These are phyloP conservation scores for Salix purpurea DNA, from an alignment of 345 rosid genomes.

Conservation along the genomic window DNA sequence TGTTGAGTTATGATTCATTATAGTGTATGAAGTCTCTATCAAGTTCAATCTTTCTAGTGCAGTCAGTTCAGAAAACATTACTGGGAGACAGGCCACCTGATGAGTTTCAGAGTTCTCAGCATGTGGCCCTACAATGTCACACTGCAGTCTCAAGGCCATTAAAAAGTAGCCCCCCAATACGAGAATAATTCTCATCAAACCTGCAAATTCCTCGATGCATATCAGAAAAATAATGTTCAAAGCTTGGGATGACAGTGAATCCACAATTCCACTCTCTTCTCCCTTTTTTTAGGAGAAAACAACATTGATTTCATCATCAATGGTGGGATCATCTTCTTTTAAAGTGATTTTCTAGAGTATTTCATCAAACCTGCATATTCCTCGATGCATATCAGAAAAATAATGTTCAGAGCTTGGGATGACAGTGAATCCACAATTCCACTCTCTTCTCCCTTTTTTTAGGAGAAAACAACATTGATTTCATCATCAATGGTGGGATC, in stretches of 20 bases:
- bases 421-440: background rate
- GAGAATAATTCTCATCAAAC: background rate
- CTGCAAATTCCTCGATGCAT: background rate
- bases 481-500: background rate
- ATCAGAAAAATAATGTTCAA: background rate
- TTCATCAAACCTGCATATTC: background rate
- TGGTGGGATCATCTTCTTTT: background rate
- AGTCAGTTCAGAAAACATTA: slow-evolving; percentile 10
- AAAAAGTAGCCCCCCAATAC: background rate
- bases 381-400: background rate
- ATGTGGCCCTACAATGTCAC: background rate
- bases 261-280: background rate
- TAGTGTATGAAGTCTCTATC: background rate
- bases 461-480: background rate
- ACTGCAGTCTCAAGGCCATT: too few relatives aligned
- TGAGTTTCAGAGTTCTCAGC: slow-evolving; percentile 2
- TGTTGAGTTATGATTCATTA: background rate
- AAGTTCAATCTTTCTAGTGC: background rate
- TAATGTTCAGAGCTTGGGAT: background rate
- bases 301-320: background rate
- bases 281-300: background rate
- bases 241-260: background rate
- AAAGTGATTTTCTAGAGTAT: background rate
- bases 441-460: background rate
- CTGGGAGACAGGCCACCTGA: slow-evolving; percentile 17